These are phyloP conservation scores for Penicillium paradoxum DNA, from an alignment of 495 filamentous ascomycete species.

Conservation along the genomic window DNA sequence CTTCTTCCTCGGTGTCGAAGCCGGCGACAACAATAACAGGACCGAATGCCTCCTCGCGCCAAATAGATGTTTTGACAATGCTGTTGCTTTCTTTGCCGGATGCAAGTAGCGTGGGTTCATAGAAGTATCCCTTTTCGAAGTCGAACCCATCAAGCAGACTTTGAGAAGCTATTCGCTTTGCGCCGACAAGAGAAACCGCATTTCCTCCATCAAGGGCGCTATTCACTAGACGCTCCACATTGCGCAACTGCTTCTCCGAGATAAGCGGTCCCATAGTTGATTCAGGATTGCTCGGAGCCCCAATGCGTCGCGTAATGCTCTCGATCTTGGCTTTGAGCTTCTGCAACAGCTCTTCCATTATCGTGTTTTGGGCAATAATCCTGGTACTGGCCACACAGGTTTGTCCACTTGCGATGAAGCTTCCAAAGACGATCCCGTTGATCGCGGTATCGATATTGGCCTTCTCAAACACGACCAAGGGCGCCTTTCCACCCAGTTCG, in stretches of 20 bases:
- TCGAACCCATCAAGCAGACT: slow-evolving; percentile 17
- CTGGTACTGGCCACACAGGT: slow-evolving; percentile 59
- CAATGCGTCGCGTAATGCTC: slow-evolving; percentile 33
- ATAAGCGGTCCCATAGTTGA: slow-evolving; percentile 24
- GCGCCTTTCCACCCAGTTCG: slow-evolving; percentile 59
- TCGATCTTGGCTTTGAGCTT: slow-evolving; percentile 38
- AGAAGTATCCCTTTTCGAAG: slow-evolving; percentile 50
- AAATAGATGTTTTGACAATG: slow-evolving; percentile 21
- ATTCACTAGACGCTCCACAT: slow-evolving; percentile 22
- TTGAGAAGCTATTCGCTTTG: slow-evolving; percentile 29
- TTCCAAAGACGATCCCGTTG: slow-evolving; percentile 55
- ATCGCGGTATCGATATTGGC: slow-evolving; percentile 49
- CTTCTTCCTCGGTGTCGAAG: slow-evolving; percentile 40
- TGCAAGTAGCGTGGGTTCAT: slow-evolving; percentile 50
- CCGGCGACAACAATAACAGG: slow-evolving; percentile 41
- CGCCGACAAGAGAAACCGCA: slow-evolving; percentile 25
- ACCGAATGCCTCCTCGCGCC: slow-evolving; percentile 46
- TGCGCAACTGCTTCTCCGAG: slow-evolving; percentile 13
- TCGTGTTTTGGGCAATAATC: slow-evolving; percentile 48
- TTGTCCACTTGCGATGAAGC: slow-evolving; percentile 57
- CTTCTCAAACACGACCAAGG: slow-evolving; percentile 49
- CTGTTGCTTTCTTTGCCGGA: slow-evolving; percentile 1
- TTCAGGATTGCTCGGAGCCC: slow-evolving; percentile 11
- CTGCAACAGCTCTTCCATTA: slow-evolving; percentile 33
- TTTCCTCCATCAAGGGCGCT: slow-evolving; percentile 25